These are phyloP conservation scores for Pseudozyma tsukubaensis DNA, from an alignment of 1,284 basidiomycete species.

Conservation along the genomic window DNA sequence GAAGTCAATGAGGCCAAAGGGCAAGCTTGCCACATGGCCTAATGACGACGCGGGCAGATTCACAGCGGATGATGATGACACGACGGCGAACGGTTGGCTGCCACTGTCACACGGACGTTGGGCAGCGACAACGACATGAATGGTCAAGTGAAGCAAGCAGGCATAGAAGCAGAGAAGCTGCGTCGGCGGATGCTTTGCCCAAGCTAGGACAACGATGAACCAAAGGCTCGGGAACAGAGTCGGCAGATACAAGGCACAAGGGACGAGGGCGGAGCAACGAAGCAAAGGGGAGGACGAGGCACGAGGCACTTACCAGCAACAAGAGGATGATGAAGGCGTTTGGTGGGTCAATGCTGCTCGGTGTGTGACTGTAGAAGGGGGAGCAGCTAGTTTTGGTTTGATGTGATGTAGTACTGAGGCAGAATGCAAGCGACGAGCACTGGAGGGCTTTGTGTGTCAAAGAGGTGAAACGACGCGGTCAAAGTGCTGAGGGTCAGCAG, in stretches of 20 bases:
- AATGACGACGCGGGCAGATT: neutral
- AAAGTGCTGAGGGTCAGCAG: constrained; percentile 32
- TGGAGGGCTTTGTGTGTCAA: constrained; percentile 18
- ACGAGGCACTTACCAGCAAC: constrained; percentile 37
- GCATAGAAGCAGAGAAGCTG: constrained; percentile 5
- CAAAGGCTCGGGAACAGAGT: constrained; percentile 18
- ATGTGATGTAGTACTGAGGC: constrained; percentile 44
- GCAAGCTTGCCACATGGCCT: constrained; percentile 23
- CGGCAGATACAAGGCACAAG: constrained; percentile 1
- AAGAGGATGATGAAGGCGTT: constrained; percentile 20
- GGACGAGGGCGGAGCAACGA: neutral
- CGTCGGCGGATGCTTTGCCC: constrained; percentile 8
- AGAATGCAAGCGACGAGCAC: constrained; percentile 38
- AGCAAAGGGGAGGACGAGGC: neutral
- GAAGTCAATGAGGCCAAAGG: constrained; percentile 16
- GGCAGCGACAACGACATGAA: constrained; percentile 14
- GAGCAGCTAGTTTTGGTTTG: constrained; percentile 12
- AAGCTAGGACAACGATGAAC: constrained; percentile 13
- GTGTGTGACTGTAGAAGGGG: constrained; percentile 38
- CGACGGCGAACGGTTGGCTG: neutral
- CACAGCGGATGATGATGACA: constrained; percentile 1
- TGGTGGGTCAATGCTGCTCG: constrained; percentile 35
- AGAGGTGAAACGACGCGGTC: constrained; percentile 14
- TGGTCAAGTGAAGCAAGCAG: constrained; percentile 6
- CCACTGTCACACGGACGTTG: neutral